Evolutionary conservation across 306 rosid genomes (phyloP).

Genomic region (Sicyos edulis): DNA sequence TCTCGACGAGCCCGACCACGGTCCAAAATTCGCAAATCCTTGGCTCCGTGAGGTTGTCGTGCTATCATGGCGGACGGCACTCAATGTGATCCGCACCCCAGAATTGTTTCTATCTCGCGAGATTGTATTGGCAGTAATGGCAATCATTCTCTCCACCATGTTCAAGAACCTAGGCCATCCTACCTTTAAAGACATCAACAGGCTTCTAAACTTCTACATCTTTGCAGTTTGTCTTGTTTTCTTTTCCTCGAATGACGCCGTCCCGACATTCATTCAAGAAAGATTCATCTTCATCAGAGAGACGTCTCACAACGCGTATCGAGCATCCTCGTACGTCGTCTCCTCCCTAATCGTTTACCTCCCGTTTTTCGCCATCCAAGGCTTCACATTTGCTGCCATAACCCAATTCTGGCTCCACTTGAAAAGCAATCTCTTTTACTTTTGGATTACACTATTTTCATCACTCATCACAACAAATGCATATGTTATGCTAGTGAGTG

Average conservation of each 20-base stretch:
- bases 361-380: constrained; percentile 82
- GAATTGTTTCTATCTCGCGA: constrained; percentile 86
- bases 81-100: constrained; percentile 78
- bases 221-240: constrained; percentile 77
- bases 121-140: constrained; percentile 75
- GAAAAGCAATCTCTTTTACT: constrained; percentile 35
- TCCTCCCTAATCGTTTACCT: constrained; percentile 82
- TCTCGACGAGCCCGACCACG: constrained; percentile 43
- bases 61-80: constrained; percentile 67
- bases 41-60: constrained; percentile 73
- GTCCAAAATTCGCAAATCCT: constrained; percentile 69
- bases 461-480: constrained; percentile 81
- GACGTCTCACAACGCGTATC: constrained; percentile 85
- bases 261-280: constrained; percentile 79
- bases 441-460: constrained; percentile 69
- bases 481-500: constrained; percentile 86
- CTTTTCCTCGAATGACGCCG: constrained; percentile 93
- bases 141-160: constrained; percentile 56
- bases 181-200: constrained; percentile 59
- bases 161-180: constrained; percentile 39
- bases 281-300: constrained; percentile 87
- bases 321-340: constrained; percentile 80
- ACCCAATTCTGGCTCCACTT: constrained; percentile 50
- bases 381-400: constrained; percentile 64
- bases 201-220: constrained; percentile 82